Conservation (phyloP, 2,329 filamentous ascomycete genomes). For the Fusarium armeniacum region DNA sequence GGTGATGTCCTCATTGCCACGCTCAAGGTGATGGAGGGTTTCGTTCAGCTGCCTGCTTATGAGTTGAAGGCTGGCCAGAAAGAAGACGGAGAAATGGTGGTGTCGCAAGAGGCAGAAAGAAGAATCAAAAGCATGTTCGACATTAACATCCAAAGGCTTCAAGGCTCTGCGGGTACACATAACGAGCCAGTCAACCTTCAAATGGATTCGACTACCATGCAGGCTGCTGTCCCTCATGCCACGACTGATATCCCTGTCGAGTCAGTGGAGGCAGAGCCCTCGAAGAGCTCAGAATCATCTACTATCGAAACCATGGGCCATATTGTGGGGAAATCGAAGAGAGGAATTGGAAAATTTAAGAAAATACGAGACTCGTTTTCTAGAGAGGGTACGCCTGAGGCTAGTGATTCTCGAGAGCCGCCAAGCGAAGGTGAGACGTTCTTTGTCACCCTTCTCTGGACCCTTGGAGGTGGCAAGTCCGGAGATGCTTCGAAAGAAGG, state of each 20-base stretch:
- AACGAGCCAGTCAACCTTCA: background rate
- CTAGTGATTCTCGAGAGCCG: background rate
- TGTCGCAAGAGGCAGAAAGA: slow-evolving; percentile 4
- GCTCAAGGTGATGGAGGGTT: slow-evolving; percentile 26
- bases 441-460: slow-evolving; percentile 12
- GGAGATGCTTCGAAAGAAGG: background rate
- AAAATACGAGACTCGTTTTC: background rate
- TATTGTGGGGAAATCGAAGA: rapidly evolving
- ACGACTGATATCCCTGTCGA: background rate
- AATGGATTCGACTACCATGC: background rate
- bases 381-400: slow-evolving; percentile 14
- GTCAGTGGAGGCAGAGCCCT: background rate
- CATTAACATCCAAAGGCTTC: slow-evolving; percentile 10
- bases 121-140: slow-evolving; percentile 16
- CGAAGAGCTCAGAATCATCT: background rate
- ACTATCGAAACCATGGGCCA: rapidly evolving
- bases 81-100: slow-evolving; percentile 12
- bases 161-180: background rate
- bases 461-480: slow-evolving; percentile 1
- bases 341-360: background rate
- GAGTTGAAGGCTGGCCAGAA: slow-evolving; percentile 4
- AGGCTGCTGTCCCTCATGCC: background rate
- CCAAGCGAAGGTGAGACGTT: background rate
- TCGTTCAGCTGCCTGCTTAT: slow-evolving; percentile 22
- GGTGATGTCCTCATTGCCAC: slow-evolving; percentile 1